Evolutionary conservation across 805 yeast genomes (phyloP).

Genomic region (Candida maesae): DNA sequence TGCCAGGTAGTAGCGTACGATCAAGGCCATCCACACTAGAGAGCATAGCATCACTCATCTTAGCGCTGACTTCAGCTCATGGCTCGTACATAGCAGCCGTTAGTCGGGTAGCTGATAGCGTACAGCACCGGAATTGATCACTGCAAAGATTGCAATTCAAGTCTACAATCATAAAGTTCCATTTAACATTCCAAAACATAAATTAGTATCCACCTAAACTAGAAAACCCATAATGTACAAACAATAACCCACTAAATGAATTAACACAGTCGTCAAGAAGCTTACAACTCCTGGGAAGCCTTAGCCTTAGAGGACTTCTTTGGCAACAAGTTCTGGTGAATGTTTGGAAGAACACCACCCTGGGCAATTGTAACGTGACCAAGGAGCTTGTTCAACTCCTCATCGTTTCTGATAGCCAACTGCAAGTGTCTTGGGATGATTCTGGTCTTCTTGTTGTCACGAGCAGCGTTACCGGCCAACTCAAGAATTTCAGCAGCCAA

Average conservation of each 20-base stretch:
- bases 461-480: conserved; percentile 98
- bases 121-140: background rate
- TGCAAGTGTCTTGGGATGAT: conserved; percentile 98
- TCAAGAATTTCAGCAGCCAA: conserved; percentile 97
- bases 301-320: conserved; percentile 59
- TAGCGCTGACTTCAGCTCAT: too few relatives aligned
- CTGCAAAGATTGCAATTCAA: background rate
- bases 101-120: background rate
- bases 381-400: conserved; percentile 92
- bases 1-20: too few relatives aligned
- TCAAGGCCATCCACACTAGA: too few relatives aligned
- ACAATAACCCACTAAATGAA: conserved; percentile 17
- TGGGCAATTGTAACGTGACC: conserved; percentile 95
- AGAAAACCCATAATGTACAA: conserved; percentile 25
- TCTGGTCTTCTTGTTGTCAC: conserved; percentile 99
- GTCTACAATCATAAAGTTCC: background rate
- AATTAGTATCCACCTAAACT: conserved; percentile 25
- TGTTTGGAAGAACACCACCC: conserved; percentile 99
- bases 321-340: conserved; percentile 90
- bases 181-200: conserved; percentile 17
- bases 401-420: conserved; percentile 98
- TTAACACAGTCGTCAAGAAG: conserved; percentile 14
- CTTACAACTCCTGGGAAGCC: conserved; percentile 62
- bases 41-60: too few relatives aligned
- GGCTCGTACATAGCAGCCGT: too few relatives aligned